phyloP scores from a whole-genome alignment of 345 rosid genomes.

The Moringa oleifera region DNA sequence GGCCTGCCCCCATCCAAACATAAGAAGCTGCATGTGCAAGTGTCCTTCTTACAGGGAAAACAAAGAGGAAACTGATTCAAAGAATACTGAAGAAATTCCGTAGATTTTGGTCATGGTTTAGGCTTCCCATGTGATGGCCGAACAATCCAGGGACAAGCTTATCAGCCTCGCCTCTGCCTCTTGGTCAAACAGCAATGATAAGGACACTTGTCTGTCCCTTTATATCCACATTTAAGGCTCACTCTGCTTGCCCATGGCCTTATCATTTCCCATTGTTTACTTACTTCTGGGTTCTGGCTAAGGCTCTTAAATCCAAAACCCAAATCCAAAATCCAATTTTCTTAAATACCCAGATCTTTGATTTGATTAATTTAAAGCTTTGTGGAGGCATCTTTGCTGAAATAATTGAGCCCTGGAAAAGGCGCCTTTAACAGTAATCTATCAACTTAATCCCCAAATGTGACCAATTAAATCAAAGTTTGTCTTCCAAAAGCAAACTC shows the following conservation, averaged over 20 bases:
- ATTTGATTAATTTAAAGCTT: too few species aligned
- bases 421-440: not conserved
- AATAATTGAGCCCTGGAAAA: too few species aligned
- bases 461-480: not conserved
- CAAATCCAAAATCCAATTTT: too few species aligned
- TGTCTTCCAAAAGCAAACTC: not conserved
- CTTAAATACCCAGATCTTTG: too few species aligned
- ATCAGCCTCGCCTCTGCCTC: slow-evolving; percentile 17
- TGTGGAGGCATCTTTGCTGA: too few species aligned
- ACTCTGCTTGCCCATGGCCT: not conserved
- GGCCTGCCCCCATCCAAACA: slow-evolving; percentile 8
- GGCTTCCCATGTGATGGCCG: slow-evolving; percentile 23
- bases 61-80: slow-evolving; percentile 19
- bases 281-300: not conserved
- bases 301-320: not conserved
- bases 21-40: slow-evolving; percentile 27
- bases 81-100: slow-evolving; percentile 14
- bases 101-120: slow-evolving; percentile 23
- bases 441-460: not conserved
- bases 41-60: slow-evolving; percentile 26
- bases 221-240: slow-evolving; percentile 2
- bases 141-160: slow-evolving; percentile 18
- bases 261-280: too few species aligned
- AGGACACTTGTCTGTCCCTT: slow-evolving; percentile 17
- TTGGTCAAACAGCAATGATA: slow-evolving; percentile 16